Evolutionary conservation across 306 rosid genomes (phyloP).

Genomic region (Cyclanthera cordifolia): DNA sequence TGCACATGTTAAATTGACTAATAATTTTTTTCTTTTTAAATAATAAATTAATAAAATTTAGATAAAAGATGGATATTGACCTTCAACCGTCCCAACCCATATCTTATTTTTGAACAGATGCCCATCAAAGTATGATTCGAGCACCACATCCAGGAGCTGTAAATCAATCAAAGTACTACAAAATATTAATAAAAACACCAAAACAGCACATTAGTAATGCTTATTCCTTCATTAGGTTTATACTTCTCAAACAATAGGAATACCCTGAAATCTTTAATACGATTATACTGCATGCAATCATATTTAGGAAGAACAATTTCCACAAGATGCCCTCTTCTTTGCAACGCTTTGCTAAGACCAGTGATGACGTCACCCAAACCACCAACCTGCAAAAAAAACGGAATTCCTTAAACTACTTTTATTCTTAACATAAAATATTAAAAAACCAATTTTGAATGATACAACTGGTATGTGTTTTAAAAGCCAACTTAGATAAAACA

Average conservation of each 20-base stretch:
- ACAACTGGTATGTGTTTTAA: no score
- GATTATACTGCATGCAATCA: slow-evolving; percentile 70
- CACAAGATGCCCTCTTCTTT: slow-evolving; percentile 85
- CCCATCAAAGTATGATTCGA: slow-evolving; percentile 78
- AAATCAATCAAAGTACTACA: slow-evolving; percentile 17
- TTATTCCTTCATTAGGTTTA: slow-evolving; percentile 1
- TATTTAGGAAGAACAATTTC: slow-evolving; percentile 93
- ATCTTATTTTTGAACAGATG: slow-evolving; percentile 72
- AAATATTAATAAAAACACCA: neutral
- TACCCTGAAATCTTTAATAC: slow-evolving; percentile 59
- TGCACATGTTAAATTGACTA: slow-evolving; percentile 18
- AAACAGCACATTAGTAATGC: neutral
- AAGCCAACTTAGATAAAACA: neutral
- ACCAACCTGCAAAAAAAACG: slow-evolving; percentile 59
- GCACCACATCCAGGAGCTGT: slow-evolving; percentile 57
- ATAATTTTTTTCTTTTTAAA: no score
- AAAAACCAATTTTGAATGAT: neutral
- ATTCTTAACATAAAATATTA: neutral
- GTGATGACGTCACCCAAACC: slow-evolving; percentile 90
- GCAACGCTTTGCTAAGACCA: slow-evolving; percentile 86
- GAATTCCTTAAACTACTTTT: slow-evolving; percentile 2
- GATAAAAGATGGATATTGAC: slow-evolving; percentile 25
- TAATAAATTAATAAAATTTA: neutral
- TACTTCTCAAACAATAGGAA: slow-evolving; percentile 14
- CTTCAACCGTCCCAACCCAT: slow-evolving; percentile 90